Evolutionary conservation across 768 basidiomycete species (phyloP), one percentile per base, ranked within the genome.

Genomic region (Tulasnella sp.): DNA sequence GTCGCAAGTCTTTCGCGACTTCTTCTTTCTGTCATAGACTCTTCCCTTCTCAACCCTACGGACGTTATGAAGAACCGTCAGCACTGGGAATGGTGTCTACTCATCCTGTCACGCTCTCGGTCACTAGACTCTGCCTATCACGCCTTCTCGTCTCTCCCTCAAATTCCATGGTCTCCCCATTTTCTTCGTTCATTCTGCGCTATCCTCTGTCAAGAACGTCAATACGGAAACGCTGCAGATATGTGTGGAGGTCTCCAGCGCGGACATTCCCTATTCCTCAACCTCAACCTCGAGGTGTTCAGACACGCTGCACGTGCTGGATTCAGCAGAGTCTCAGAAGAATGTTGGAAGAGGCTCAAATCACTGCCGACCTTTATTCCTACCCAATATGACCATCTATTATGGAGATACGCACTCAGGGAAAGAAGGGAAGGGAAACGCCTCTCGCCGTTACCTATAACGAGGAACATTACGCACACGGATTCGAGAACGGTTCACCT

Each of bases 71-170:
- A n/a, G n/a, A 29, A 54, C 25, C 17, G 21, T n/a, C 34, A 40
- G 19, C 52, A 54, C 19, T 54, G 52, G 52, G 36, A 54, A 12
- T 54, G 52, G 52, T 54, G 52, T 27, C 39, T 54, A 21, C 21
- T 40, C 36, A 27, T 54, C 23, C 37, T 54, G 35, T 23, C 37
- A 12, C 52, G 52, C 19, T 54, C 52, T 14, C 25, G 39, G 15
- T 39, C 19, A 21, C 27, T 23, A n/a, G 12, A 27, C 11, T 11
- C 29, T 17, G 52, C 52, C 12, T 11, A 39, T n/a, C 35, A 29
- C 6, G 32, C 42, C 37, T 39, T 27, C 17, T 40, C 25, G 6
- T 14, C 35, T 3, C 23, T 29, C 8, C 52, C 39, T 39, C 52
- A 25, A 6, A 23, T 37, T 36, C 27, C 21, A 5, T 37, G 52